Conservation (phyloP, 1,284 basidiomycete species). For the Cryptococcus wingfieldii region DNA sequence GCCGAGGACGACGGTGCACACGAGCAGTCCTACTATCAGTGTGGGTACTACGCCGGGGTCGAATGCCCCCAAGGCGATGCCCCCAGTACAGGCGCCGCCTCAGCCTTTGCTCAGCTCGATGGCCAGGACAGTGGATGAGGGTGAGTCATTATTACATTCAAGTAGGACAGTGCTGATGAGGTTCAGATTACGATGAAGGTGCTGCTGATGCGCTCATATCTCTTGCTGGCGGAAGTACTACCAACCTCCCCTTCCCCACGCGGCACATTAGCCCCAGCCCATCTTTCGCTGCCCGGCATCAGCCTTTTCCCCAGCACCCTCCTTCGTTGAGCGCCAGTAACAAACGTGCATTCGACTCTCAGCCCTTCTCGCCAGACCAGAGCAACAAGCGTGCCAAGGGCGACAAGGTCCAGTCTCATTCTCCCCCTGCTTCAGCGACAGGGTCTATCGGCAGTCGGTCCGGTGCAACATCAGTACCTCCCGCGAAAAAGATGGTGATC, state of each 20-base stretch:
- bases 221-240: slow-evolving; percentile 37
- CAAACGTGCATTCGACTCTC: slow-evolving; percentile 32
- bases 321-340: slow-evolving; percentile 8
- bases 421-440: slow-evolving; percentile 2
- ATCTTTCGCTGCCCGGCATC: not conserved
- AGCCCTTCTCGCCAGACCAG: slow-evolving; percentile 21
- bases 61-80: slow-evolving; percentile 11
- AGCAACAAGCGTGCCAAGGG: slow-evolving; percentile 29
- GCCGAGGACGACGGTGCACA: slow-evolving; percentile 5
- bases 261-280: not conserved
- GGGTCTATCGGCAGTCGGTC: slow-evolving; percentile 6
- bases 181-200: slow-evolving; percentile 48
- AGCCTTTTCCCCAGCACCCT: slow-evolving; percentile 8
- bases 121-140: slow-evolving; percentile 41
- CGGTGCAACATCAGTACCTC: slow-evolving; percentile 1
- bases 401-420: slow-evolving; percentile 9
- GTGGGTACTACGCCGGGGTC: slow-evolving; percentile 16
- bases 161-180: not conserved
- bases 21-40: slow-evolving; percentile 16
- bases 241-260: slow-evolving; percentile 13
- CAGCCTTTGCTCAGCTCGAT: not conserved
- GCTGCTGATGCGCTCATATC: slow-evolving; percentile 47
- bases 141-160: slow-evolving; percentile 18
- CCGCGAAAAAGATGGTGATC: slow-evolving; percentile 33
- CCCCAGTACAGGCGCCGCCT: not conserved